phyloP scores from a whole-genome alignment of 1,284 basidiomycete genomes.

The Phylloporus gajari region DNA sequence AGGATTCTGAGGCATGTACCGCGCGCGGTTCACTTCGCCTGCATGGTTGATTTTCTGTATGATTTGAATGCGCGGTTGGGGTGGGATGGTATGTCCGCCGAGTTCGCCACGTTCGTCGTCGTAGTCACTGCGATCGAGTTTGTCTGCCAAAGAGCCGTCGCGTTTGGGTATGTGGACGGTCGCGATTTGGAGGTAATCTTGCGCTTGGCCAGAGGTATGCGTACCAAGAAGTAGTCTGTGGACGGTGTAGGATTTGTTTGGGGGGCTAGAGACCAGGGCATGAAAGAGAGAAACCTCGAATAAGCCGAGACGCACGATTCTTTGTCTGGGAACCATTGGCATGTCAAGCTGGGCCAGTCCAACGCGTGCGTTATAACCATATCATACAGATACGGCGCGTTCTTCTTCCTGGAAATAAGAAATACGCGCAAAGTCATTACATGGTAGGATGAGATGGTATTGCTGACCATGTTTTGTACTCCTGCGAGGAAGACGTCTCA shows the following conservation, averaged over 20 bases:
- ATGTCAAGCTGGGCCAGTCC: slow-evolving; percentile 98
- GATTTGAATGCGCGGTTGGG: slow-evolving; percentile 84
- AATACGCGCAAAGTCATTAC: slow-evolving; percentile 1
- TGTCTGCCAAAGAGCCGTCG: slow-evolving; percentile 70
- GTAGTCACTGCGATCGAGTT: slow-evolving; percentile 83
- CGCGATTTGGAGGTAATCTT: slow-evolving; percentile 97
- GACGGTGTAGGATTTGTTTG: slow-evolving; percentile 90
- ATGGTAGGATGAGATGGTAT: slow-evolving; percentile 4
- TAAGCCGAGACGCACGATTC: slow-evolving; percentile 73
- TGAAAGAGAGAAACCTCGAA: slow-evolving; percentile 2
- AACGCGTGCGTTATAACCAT: slow-evolving; percentile 97
- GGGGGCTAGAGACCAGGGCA: slow-evolving; percentile 60
- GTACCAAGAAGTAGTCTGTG: slow-evolving; percentile 97
- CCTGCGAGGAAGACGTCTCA: slow-evolving; percentile 54
- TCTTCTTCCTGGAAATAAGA: slow-evolving; percentile 83
- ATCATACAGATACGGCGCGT: slow-evolving; percentile 97
- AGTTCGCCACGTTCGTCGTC: slow-evolving; percentile 95
- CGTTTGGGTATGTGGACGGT: slow-evolving; percentile 92
- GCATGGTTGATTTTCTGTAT: slow-evolving; percentile 96
- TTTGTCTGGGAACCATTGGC: slow-evolving; percentile 99
- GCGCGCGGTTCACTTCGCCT: slow-evolving; percentile 96
- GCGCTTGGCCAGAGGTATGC: slow-evolving; percentile 94
- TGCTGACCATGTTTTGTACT: slow-evolving; percentile 83
- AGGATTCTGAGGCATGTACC: slow-evolving; percentile 99
- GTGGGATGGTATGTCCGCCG: slow-evolving; percentile 84